phyloP scores from a whole-genome alignment of 2,329 filamentous ascomycete genomes.

The Diaporthe capsici region DNA sequence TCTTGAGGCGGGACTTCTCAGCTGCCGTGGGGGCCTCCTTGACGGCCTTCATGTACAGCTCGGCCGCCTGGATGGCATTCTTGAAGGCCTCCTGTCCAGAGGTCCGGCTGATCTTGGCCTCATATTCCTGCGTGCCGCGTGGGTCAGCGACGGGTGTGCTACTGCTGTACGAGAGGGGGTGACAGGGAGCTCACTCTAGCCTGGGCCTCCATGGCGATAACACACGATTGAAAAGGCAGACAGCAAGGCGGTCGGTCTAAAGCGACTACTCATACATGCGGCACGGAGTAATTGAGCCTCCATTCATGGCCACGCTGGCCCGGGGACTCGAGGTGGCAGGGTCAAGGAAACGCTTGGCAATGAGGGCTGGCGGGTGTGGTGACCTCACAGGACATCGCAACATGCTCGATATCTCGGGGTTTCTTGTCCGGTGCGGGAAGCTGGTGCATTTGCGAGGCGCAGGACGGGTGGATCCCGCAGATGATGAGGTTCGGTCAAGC shows the following conservation, averaged over 20 bases:
- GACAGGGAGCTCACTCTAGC: constrained; percentile 32
- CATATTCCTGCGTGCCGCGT: constrained; percentile 61
- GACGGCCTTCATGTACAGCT: constrained; percentile 85
- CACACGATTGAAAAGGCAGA: background rate
- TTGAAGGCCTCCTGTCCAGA: constrained; percentile 76
- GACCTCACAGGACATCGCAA: constrained; percentile 23
- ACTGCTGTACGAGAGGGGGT: background rate
- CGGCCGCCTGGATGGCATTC: constrained; percentile 82
- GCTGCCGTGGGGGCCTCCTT: constrained; percentile 69
- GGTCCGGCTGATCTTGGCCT: constrained; percentile 64
- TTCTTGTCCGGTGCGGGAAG: constrained; percentile 20
- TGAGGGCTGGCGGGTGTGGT: constrained; percentile 17
- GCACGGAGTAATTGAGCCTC: constrained; percentile 3
- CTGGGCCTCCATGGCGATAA: constrained; percentile 40
- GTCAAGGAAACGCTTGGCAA: constrained; percentile 19
- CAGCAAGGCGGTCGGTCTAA: background rate
- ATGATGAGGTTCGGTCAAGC: background rate
- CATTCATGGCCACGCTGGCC: constrained; percentile 15
- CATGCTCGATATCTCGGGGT: constrained; percentile 27
- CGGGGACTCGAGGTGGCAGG: background rate
- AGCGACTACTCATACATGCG: constrained; percentile 17
- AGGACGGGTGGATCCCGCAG: constrained; percentile 26
- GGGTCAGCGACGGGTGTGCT: constrained; percentile 19
- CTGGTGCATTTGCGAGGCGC: constrained; percentile 25
- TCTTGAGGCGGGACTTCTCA: constrained; percentile 77